Conservation (phyloP, 305 asterid genomes). For the Solanum aculeatissimum region DNA sequence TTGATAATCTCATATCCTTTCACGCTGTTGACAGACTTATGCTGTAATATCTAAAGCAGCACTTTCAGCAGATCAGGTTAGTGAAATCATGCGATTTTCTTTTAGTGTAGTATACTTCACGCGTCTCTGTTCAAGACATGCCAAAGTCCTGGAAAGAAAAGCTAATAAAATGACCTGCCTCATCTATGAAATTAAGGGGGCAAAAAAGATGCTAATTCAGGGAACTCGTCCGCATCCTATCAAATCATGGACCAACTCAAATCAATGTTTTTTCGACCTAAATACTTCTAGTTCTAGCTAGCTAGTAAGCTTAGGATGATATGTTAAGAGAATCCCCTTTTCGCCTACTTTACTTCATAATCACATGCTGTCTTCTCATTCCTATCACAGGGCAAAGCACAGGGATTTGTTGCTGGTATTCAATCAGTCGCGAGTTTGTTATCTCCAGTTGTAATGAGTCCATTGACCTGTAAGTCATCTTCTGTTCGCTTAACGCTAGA, state of each 20-base stretch:
- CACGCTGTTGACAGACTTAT: slow-evolving; percentile 42
- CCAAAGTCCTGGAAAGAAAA: background rate
- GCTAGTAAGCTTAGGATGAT: background rate
- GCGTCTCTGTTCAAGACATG: background rate
- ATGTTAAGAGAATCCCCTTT: background rate
- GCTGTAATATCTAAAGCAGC: slow-evolving; percentile 76
- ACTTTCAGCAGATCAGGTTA: slow-evolving; percentile 67
- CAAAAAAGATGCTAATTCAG: background rate
- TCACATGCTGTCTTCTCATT: background rate
- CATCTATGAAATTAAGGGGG: background rate
- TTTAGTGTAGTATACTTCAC: background rate
- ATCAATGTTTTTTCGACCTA: background rate
- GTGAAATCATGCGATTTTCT: background rate
- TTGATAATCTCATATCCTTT: background rate
- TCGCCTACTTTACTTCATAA: background rate
- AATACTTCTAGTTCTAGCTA: background rate
- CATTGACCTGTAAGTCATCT: slow-evolving; percentile 63
- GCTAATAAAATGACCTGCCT: background rate
- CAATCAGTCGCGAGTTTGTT: slow-evolving; percentile 70
- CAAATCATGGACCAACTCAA: background rate
- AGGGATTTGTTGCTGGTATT: slow-evolving; percentile 75
- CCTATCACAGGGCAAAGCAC: slow-evolving; percentile 71
- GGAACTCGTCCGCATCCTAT: background rate
- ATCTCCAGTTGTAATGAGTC: slow-evolving; percentile 85
- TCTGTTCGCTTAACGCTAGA: background rate